Conservation (phyloP, 768 basidiomycete genomes). For the Phaeolepiota aurea region DNA sequence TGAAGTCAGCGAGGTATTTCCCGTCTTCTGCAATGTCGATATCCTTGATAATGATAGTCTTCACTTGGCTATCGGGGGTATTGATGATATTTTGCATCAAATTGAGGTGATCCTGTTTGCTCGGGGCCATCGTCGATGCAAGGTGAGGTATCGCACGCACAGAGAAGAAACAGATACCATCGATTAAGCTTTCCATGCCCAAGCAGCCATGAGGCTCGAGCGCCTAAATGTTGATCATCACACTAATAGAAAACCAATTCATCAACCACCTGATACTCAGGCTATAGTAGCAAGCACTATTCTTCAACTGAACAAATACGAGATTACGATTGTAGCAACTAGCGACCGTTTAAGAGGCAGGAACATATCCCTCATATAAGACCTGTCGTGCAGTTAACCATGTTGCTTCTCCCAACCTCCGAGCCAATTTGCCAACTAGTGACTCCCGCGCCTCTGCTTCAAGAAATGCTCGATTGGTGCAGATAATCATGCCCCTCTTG, state of each 20-base stretch:
- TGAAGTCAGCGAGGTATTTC: conserved; percentile 19
- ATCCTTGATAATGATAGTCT: conserved; percentile 19
- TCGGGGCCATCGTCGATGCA: neutral
- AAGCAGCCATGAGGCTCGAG: neutral
- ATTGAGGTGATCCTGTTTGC: neutral
- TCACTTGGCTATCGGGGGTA: conserved; percentile 15
- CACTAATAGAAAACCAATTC: neutral
- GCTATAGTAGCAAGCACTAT: too few species aligned
- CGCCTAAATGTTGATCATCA: too few species aligned
- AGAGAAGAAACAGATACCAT: neutral
- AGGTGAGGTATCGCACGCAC: too few species aligned
- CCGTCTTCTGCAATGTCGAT: conserved; percentile 8
- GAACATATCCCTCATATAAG: neutral
- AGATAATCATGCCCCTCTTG: conserved; percentile 61
- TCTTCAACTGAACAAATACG: too few species aligned
- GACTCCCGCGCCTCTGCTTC: conserved; percentile 20
- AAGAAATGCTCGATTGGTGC: conserved; percentile 46
- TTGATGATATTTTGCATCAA: conserved; percentile 22
- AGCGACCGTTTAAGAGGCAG: neutral
- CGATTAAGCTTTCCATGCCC: neutral
- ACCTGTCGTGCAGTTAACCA: conserved; percentile 7
- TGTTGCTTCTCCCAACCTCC: conserved; percentile 10
- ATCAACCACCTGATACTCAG: neutral
- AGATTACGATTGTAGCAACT: too few species aligned
- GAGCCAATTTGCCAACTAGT: conserved; percentile 23